These are phyloP conservation scores for Clarkia xantiana DNA, from an alignment of 345 rosid species.

Conservation along the genomic window DNA sequence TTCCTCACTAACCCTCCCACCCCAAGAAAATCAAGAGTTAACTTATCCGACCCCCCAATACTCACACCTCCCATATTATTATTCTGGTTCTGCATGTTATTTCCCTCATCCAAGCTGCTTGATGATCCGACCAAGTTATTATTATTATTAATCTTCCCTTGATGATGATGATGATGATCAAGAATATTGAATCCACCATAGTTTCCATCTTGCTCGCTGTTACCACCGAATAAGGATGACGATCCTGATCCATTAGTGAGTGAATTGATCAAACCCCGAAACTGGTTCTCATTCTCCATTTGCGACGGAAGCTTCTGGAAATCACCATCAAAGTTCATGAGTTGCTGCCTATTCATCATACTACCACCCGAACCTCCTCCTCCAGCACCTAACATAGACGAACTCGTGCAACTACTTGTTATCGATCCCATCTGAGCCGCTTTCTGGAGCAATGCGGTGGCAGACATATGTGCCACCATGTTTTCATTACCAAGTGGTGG, in stretches of 20 bases:
- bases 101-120: slow-evolving; percentile 13
- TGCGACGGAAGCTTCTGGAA: slow-evolving; percentile 8
- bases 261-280: slow-evolving; percentile 59
- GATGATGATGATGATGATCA: slow-evolving; percentile 5
- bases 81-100: slow-evolving; percentile 14
- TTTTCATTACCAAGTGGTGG: slow-evolving; percentile 25
- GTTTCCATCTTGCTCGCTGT: slow-evolving; percentile 16
- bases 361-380: slow-evolving; percentile 24
- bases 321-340: slow-evolving; percentile 8
- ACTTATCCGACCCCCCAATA: slow-evolving; percentile 44
- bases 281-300: slow-evolving; percentile 25
- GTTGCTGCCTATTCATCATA: slow-evolving; percentile 9
- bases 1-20: slow-evolving; percentile 57
- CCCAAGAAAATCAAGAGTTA: slow-evolving; percentile 72
- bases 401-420: slow-evolving; percentile 23
- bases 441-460: slow-evolving; percentile 72
- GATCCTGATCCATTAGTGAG: slow-evolving; percentile 19
- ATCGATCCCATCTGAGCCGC: slow-evolving; percentile 84
- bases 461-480: slow-evolving; percentile 43
- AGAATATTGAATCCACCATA: slow-evolving; percentile 10
- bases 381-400: slow-evolving; percentile 39
- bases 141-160: slow-evolving; percentile 1
- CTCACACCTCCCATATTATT: slow-evolving; percentile 5
- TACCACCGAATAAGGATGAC: slow-evolving; percentile 18
- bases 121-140: slow-evolving; percentile 1